Evolutionary conservation across 2,329 filamentous ascomycete genomes (phyloP), one percentile per base, ranked within the genome.

Genomic region (Penicillium thymicola): DNA sequence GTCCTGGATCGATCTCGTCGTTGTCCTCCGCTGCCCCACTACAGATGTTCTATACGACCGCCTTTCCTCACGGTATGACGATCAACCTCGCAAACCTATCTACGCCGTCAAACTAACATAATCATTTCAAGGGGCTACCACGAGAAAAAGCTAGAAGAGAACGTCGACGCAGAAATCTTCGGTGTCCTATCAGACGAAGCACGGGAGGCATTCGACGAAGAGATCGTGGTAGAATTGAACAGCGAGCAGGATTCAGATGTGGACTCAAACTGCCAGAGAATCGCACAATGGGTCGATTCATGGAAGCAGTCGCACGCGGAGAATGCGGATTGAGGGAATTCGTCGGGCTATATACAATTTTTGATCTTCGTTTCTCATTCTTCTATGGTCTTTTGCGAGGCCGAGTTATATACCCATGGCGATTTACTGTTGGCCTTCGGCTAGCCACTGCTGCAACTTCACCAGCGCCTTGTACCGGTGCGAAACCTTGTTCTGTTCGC

Each of bases 141-240:
- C 59, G 90, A 94, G 70, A 82, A 83, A 60, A 99, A 99, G 75
- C 79, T 99, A 42, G 90, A 97, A 73, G 94, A 97, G 75, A 99
- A 99, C 71, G 79, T 99, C 58, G 94, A 99, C 74, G 89, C 90
- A 30, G 94, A 99, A 78, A 97, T 99, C 70, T 97, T 99, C 87
- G 89, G 96, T 70, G 90, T 97, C 27, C 78, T 99, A 54, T 79
- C 96, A 21, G 88, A 96, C 65, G 94, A 99, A 78, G 94, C 94
- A 32, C 81, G 86, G 58, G 92, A 96, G 61, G 85, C 89, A 11
- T 99, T 93, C 69, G 89, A 90, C 52, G 85, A 89, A 73, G 86
- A 94, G 70, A 90, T 96, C 65, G 88, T 99, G 37, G 89, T 97
- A 27, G 92, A 96, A 75, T 77, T 99, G 68, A 85, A 80, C 68